Conservation (phyloP, 805 yeast species). For the Candida montana region DNA sequence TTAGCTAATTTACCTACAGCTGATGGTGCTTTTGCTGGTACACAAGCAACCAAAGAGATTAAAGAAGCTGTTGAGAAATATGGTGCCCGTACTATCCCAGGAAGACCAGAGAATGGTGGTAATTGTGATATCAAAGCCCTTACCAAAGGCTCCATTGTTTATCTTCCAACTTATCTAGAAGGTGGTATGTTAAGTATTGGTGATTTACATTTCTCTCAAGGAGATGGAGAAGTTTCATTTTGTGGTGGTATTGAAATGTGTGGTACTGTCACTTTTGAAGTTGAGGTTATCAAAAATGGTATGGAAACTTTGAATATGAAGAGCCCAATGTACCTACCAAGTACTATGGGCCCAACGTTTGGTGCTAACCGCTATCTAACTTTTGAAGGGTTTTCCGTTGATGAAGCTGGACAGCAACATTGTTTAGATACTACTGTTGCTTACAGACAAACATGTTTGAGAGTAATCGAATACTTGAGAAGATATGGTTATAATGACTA, state of each 20-base stretch:
- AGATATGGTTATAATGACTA: constrained; percentile 47
- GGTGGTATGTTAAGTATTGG: constrained; percentile 47
- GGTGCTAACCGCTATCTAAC: constrained; percentile 46
- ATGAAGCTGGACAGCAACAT: constrained; percentile 41
- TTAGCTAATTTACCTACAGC: constrained; percentile 40
- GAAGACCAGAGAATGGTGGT: constrained; percentile 49
- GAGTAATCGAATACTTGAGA: constrained; percentile 45
- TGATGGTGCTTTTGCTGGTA: constrained; percentile 36
- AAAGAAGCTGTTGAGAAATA: constrained; percentile 29
- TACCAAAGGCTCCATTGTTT: constrained; percentile 44
- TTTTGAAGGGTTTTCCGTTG: constrained; percentile 49
- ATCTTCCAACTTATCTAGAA: constrained; percentile 40
- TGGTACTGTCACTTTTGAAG: constrained; percentile 40
- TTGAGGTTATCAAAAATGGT: constrained; percentile 38
- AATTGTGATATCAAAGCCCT: constrained; percentile 48
- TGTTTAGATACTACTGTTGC: constrained; percentile 46
- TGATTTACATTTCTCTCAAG: constrained; percentile 47
- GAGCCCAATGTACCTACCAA: constrained; percentile 44
- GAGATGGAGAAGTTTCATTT: constrained; percentile 49
- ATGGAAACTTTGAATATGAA: constrained; percentile 35
- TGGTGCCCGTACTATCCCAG: constrained; percentile 52
- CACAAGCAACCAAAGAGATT: constrained; percentile 27
- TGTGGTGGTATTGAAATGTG: constrained; percentile 54
- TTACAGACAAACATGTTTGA: constrained; percentile 43
- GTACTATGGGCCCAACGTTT: constrained; percentile 43